These are phyloP conservation scores for Microbotryum saponariae DNA, from an alignment of 1,284 basidiomycete genomes.

Conservation along the genomic window DNA sequence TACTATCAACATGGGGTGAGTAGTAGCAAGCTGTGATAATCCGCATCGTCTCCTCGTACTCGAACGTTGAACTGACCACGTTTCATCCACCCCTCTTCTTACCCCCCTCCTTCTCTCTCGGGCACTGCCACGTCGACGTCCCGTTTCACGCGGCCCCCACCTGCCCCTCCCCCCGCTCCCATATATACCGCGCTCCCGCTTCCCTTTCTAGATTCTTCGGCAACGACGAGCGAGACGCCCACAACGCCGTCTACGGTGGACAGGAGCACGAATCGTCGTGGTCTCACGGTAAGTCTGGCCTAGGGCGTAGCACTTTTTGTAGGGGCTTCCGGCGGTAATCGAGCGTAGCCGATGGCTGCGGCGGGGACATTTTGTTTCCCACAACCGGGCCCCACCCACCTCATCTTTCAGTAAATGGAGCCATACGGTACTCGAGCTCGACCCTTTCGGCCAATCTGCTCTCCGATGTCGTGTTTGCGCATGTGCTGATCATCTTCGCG, in stretches of 20 bases:
- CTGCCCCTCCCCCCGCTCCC: background rate
- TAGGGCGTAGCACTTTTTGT: background rate
- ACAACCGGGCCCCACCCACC: background rate
- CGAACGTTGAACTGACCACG: no score
- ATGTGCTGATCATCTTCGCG: background rate
- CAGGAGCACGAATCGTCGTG: conserved; percentile 21
- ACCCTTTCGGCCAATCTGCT: no score
- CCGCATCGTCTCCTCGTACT: no score
- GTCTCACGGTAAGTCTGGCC: conserved; percentile 9
- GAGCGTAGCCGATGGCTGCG: conserved; percentile 2
- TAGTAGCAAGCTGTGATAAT: no score
- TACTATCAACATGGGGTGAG: no score
- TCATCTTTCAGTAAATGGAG: background rate
- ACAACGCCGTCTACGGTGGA: conserved; percentile 6
- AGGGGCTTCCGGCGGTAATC: background rate
- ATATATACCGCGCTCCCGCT: no score
- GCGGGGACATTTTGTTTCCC: background rate
- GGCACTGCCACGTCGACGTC: no score
- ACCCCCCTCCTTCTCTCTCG: background rate
- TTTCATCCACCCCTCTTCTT: background rate
- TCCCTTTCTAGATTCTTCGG: background rate
- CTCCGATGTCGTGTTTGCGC: background rate
- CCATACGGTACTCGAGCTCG: no score
- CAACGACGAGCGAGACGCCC: conserved; percentile 19
- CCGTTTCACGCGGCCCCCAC: background rate